Base-by-base conservation (phyloP, 2,329 filamentous ascomycete species). In the Diaporthe nobilis region DNA sequence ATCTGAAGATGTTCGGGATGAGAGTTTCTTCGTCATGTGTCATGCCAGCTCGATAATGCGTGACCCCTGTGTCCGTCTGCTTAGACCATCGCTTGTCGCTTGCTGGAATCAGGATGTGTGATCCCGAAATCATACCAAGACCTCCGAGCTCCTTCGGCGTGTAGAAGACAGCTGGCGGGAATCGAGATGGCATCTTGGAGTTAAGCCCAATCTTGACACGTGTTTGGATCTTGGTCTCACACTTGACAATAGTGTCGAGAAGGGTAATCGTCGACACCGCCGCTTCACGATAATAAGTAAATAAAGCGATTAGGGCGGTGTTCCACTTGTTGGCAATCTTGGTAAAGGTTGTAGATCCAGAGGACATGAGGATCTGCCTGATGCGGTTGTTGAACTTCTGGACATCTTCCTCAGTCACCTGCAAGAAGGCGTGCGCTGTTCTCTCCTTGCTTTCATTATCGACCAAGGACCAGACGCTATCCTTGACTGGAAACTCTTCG, bases 321-420 rank as follows among this genome's bases (percentile, higher is more conserved):
- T 99, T 99, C 97, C 97, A 99, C 87, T 99, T 99, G 87, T 99
- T 99, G 63, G 97, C 97, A 82, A 99, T 99, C 90, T 99, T 99
- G 61, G 97, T 99, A 86, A 99, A 99, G 0, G 97, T 99, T 0
- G 97, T 99, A 7, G 95, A 98, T n/a, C 97, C 97, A 75, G 97
- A 98, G 15, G 96, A 98, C 97, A 99, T 99, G 74, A 99, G 89
- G 82, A 99, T 99, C 82, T 99, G 97, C 76, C 97, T 92, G 82
- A 99, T 99, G 57, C 97, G 93, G 84, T 99, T 99, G 86, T 99
- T 99, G 89, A 99, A 99, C 85, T 98, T 98, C 79, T 96, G 94
- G 67, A 99, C 96, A 82, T 99, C 97, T 82, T 98, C 97, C 81
- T 98, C 96, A 0, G 97, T 98, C 31, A 99, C 97, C 82, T 98